Percentiles rank a stretch among this genome's conserved stretches.
phyloP scores from a whole-genome alignment of 805 yeast species.

The Sugiyamaella chiloensis region DNA sequence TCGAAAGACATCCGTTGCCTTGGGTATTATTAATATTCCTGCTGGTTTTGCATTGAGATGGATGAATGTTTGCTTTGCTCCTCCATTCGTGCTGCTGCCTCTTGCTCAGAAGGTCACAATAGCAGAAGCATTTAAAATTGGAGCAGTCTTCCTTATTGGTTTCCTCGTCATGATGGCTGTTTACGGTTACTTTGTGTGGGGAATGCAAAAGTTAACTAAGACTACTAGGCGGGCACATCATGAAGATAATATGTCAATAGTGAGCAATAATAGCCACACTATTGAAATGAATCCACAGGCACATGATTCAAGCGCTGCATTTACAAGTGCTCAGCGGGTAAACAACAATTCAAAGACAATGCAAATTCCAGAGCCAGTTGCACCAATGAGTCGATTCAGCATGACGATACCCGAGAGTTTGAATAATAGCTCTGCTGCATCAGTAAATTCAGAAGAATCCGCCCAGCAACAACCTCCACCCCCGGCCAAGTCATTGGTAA shows the following conservation, averaged over 20 bases:
- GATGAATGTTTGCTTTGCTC: constrained; percentile 77
- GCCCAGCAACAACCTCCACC: constrained; percentile 12
- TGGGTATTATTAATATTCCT: constrained; percentile 50
- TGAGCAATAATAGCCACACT: background rate
- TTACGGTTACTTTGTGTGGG: constrained; percentile 48
- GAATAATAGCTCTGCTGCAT: too few species aligned
- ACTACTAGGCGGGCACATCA: constrained; percentile 17
- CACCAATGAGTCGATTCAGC: constrained; percentile 4
- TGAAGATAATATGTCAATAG: background rate
- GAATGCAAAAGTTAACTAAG: constrained; percentile 38
- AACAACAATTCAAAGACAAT: too few species aligned
- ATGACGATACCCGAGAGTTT: constrained; percentile 7
- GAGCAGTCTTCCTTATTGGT: constrained; percentile 69
- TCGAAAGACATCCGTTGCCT: constrained; percentile 26
- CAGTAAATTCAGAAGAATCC: too few species aligned
- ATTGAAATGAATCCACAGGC: background rate
- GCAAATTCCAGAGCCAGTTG: constrained; percentile 7
- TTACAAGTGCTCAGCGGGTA: too few species aligned
- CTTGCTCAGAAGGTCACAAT: constrained; percentile 62
- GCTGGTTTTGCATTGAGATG: constrained; percentile 67
- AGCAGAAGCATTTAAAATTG: constrained; percentile 67
- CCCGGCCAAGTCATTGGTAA: constrained; percentile 27
- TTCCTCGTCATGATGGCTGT: constrained; percentile 50
- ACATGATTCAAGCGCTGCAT: background rate
- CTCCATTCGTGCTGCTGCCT: constrained; percentile 71